Evolutionary conservation across 306 rosid genomes (phyloP), one percentile per base, ranked within the genome.

Genomic region (Canavalia ensiformis): DNA sequence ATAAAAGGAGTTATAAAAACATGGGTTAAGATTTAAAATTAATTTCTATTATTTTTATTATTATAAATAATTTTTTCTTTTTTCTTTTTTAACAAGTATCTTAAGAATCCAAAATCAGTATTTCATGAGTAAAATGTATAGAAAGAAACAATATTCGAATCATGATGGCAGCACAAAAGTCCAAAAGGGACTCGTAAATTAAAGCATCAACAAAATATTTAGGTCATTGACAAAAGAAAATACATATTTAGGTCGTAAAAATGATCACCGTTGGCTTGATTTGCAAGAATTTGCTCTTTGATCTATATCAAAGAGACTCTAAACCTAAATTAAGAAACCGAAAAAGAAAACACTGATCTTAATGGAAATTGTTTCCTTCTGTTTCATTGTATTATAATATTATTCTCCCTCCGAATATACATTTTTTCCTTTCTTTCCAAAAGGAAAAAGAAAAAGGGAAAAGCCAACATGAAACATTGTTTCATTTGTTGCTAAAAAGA

Each of bases 331-430:
- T 30, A 7, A 28, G 2, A 25, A 56, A 28, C 62, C 35, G 0
- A 28, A 56, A 28, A 28, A 34, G 9, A 34, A 34, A 62, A 13
- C 5, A 58, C 11, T 1, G 42, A 74, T 30, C 1, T 41, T 44
- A 42, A 57, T 29, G 42, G 55, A 45, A 42, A 13, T 10, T 68
- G 31, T 49, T 29, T 6, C 31, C 11, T 8, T 71, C 35, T 13
- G 18, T 39, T 51, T n/a, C 1, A 10, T 33, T 28, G 8, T 50
- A 49, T 70, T 70, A 60, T 11, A 70, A 2, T 34, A 0, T 50
- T 63, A 35, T 65, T 65, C 25, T 77, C 54, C 34, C 74, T 51
- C 51, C 74, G 31, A 64, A 65, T 65, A 12, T 65, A 66, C 74
- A 52, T 51, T 35, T 47, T 6, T 5, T 31, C 9, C 45, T n/a